Percentiles rank a stretch among this genome's conserved stretches.
Conservation (phyloP, 1,284 basidiomycete species). For the Moesziomyces parantarcticus region DNA sequence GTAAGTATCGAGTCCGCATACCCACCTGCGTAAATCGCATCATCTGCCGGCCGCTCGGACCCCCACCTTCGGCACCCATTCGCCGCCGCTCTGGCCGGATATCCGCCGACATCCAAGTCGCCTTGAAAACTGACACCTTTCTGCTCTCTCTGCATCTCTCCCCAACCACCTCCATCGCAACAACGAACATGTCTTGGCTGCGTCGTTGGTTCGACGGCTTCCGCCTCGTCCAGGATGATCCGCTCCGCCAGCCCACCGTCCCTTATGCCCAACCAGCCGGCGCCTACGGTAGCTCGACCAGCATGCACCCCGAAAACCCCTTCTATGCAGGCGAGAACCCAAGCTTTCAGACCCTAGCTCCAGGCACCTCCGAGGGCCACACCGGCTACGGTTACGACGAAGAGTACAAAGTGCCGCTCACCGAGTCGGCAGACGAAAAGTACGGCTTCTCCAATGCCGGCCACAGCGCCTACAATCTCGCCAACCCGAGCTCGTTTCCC, state of each 20-base stretch:
- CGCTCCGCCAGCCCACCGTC: slow-evolving; percentile 18
- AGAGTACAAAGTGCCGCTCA: slow-evolving; percentile 50
- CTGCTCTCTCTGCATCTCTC: not conserved
- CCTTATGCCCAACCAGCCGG: slow-evolving; percentile 18
- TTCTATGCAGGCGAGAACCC: slow-evolving; percentile 47
- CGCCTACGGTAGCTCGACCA: slow-evolving; percentile 13
- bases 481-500: slow-evolving; percentile 21
- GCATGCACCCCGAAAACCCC: slow-evolving; percentile 36
- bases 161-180: not conserved
- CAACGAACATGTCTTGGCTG: slow-evolving; percentile 18
- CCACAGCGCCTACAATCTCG: slow-evolving; percentile 27
- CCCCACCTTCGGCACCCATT: no score
- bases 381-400: slow-evolving; percentile 42
- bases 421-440: slow-evolving; percentile 48
- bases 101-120: no score
- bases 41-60: no score
- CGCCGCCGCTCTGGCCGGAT: no score
- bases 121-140: not conserved
- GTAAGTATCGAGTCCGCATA: slow-evolving; percentile 13
- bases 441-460: slow-evolving; percentile 20
- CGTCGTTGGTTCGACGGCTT: slow-evolving; percentile 27
- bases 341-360: slow-evolving; percentile 32
- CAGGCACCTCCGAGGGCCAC: slow-evolving; percentile 39
- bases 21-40: not conserved
- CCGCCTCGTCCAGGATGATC: slow-evolving; percentile 39